Evolutionary conservation across 148 eudicot species (phyloP).

Genomic region (Vaccinium darrowii): DNA sequence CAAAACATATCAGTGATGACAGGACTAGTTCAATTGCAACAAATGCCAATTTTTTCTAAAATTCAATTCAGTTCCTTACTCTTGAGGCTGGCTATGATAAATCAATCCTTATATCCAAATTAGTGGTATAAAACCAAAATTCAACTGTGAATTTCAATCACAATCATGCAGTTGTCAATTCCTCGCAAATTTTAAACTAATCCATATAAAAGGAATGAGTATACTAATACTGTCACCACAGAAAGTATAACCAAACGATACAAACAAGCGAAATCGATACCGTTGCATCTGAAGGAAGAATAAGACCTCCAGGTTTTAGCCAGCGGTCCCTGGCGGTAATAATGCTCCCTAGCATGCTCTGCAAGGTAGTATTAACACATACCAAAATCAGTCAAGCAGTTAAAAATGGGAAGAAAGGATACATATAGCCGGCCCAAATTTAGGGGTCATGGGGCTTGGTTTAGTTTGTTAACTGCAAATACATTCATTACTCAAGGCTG

Average conservation of each 20-base stretch:
- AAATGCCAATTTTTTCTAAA: conserved; percentile 12
- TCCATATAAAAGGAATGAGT: background rate
- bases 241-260: background rate
- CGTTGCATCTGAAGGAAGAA: conserved; percentile 93
- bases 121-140: background rate
- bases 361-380: conserved; percentile 17
- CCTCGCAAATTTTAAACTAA: background rate
- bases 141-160: background rate
- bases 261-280: conserved; percentile 34
- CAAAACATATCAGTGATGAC: background rate
- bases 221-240: background rate
- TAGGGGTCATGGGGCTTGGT: background rate
- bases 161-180: background rate
- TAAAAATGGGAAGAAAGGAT: background rate
- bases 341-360: conserved; percentile 99
- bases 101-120: no score
- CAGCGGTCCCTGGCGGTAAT: conserved; percentile 96
- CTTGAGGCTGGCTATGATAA: background rate
- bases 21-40: background rate
- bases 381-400: background rate
- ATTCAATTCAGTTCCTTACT: background rate
- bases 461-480: background rate
- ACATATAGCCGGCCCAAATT: background rate
- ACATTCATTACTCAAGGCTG: background rate
- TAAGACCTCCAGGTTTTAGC: conserved; percentile 99